Conservation (phyloP, 2,329 filamentous ascomycete genomes). For the Trichophyton equinum region DNA sequence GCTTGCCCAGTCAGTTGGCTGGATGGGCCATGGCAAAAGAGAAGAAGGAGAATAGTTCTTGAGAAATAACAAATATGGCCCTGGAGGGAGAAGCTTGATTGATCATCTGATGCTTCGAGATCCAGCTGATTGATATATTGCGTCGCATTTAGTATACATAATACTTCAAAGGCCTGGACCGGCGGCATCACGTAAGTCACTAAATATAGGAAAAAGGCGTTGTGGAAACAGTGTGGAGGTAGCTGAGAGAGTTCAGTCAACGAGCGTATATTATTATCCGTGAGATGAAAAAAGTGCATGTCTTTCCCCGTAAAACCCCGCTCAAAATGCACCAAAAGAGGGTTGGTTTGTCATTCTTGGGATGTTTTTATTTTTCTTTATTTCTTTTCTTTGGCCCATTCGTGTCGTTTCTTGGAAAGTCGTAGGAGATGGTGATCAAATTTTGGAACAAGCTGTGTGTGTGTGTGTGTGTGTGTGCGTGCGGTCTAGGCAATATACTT, state of each 20-base stretch:
- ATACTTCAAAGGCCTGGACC: not conserved
- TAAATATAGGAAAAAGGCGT: not conserved
- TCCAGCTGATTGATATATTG: not conserved
- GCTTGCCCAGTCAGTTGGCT: too few relatives aligned
- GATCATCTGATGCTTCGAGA: slow-evolving; percentile 1
- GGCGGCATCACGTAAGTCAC: not conserved
- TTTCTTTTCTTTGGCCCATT: not conserved
- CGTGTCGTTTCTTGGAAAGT: too few relatives aligned
- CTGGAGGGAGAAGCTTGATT: not conserved
- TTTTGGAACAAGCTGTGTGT: not conserved
- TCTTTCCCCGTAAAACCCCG: not conserved
- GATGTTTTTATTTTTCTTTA: not conserved
- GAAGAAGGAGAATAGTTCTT: too few relatives aligned
- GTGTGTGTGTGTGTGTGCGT: too few relatives aligned
- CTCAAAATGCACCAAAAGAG: not conserved
- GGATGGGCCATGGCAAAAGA: not conserved
- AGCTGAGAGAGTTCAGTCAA: not conserved
- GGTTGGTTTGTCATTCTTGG: not conserved
- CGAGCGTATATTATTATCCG: not conserved
- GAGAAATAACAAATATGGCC: not conserved
- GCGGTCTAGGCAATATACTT: slow-evolving; percentile 51
- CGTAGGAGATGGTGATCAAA: too few relatives aligned
- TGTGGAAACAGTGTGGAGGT: not conserved
- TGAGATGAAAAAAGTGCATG: not conserved
- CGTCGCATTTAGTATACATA: not conserved